Base-by-base conservation (phyloP, 1,284 basidiomycete species). In the Peniophora sp. region DNA sequence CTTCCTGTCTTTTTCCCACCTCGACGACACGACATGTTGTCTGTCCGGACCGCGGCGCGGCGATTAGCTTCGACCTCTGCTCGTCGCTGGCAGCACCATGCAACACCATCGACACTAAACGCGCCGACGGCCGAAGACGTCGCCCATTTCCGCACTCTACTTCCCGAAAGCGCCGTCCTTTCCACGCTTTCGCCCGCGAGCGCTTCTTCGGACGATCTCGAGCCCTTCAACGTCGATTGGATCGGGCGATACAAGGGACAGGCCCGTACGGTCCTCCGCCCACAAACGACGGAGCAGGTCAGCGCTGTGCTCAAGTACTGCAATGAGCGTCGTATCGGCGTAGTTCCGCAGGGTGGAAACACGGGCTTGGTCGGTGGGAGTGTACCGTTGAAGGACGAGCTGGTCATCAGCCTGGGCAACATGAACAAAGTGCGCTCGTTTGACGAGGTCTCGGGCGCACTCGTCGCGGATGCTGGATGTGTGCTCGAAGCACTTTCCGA, bases 271-370 rank as follows among this genome's bases (percentile, higher is more conserved):
- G 89, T 99, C 14, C 73, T 98, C 54, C 92, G 89, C 66, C 96
- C 96, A 12, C 91, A 86, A 62, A 85, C 87, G 1, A 91, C 92
- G 0, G 70, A 89, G 57, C 85, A 99, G 69, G 92, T 98, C 61
- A 88, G 88, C 61, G 74, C 87, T 56, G 88, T 99, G 47, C 73
- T 97, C 62, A 85, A 84, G 64, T 90, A 85, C 73, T 97, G 93
- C 68, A 82, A 86, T 59, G 74, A 85, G 53, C 76, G 81, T 49
- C 76, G 79, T 50, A 89, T 97, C 48, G 85, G 87, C 18, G 81
- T 99, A 47, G 94, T 97, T 1, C 97, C 97, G 1, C 97, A 99
- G 68, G 96, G 97, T 47, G 97, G 97, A 24, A 99, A 99, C 71
- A 99, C 97, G 0, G 97, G 97, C 20, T 79, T 99, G 10, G 97